A percentile compares a stretch with the other conserved stretches of the same genome.
Evolutionary conservation across 2,329 filamentous ascomycete genomes (phyloP).

Genomic region (Neocatenulostroma microsporum): DNA sequence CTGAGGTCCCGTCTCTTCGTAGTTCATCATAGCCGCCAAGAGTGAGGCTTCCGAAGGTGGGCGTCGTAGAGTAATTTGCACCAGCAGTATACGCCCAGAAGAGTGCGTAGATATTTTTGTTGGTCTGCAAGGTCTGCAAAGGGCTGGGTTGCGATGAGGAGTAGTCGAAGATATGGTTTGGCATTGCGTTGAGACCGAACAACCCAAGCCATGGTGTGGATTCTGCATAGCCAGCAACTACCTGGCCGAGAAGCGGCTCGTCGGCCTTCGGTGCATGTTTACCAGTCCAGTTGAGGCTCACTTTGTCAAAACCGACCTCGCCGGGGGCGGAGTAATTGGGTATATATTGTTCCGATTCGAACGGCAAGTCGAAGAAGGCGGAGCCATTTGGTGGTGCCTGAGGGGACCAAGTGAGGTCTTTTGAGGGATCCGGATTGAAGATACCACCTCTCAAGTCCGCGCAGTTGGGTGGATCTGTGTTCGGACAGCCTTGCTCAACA

Average conservation of each 20-base stretch:
- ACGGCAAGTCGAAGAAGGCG: conserved; percentile 1
- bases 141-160: no score
- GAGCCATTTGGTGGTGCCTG: background rate
- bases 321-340: background rate
- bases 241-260: background rate
- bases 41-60: no score
- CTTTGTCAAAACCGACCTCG: conserved; percentile 2
- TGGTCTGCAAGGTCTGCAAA: no score
- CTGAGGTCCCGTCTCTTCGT: no score
- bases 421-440: background rate
- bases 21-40: no score
- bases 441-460: background rate
- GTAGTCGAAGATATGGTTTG: no score
- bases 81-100: no score
- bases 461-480: no score
- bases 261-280: background rate
- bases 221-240: background rate
- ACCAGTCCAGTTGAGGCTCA: conserved; percentile 2
- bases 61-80: no score
- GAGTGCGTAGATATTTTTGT: no score
- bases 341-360: conserved; percentile 1
- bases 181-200: conserved; percentile 2
- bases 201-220: conserved; percentile 3
- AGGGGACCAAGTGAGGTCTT: background rate
- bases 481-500: background rate